Percentiles rank a stretch among this genome's conserved stretches.
Evolutionary conservation across 2,329 filamentous ascomycete species (phyloP).

Genomic region (Aureobasidium sp.): DNA sequence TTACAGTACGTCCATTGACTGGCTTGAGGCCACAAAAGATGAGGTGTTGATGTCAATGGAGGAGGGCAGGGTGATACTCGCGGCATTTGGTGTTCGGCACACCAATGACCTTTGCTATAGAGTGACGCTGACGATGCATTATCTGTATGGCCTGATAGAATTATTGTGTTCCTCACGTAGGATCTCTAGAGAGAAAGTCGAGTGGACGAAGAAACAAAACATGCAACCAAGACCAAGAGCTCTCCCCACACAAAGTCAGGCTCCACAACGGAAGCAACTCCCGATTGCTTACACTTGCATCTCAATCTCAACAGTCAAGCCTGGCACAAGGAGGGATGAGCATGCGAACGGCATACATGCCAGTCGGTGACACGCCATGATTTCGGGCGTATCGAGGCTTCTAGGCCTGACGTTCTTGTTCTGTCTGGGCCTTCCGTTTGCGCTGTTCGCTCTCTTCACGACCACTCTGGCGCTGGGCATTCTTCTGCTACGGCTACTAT

Average conservation of each 20-base stretch:
- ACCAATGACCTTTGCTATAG: too few relatives aligned
- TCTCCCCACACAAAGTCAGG: not conserved
- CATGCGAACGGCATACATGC: not conserved
- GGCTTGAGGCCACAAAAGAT: not conserved
- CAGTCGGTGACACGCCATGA: not conserved
- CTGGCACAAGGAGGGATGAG: not conserved
- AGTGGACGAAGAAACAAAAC: not conserved
- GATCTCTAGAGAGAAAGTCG: not conserved
- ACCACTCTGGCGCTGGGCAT: constrained; percentile 33
- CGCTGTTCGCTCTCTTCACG: constrained; percentile 33
- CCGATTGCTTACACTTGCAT: not conserved
- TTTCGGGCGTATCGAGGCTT: not conserved
- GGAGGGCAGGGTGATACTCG: not conserved
- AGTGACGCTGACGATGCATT: not conserved
- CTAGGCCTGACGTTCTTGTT: constrained; percentile 1
- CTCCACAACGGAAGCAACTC: not conserved
- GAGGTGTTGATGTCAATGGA: not conserved
- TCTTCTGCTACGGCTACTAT: constrained; percentile 33
- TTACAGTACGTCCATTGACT: not conserved
- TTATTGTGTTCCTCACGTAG: too few relatives aligned
- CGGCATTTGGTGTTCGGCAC: not conserved
- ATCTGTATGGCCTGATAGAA: not conserved
- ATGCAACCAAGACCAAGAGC: not conserved
- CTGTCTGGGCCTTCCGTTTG: constrained; percentile 28
- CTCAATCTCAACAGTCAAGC: not conserved